Evolutionary conservation across 768 basidiomycete species (phyloP).

Genomic region (Mycena capillaripes): DNA sequence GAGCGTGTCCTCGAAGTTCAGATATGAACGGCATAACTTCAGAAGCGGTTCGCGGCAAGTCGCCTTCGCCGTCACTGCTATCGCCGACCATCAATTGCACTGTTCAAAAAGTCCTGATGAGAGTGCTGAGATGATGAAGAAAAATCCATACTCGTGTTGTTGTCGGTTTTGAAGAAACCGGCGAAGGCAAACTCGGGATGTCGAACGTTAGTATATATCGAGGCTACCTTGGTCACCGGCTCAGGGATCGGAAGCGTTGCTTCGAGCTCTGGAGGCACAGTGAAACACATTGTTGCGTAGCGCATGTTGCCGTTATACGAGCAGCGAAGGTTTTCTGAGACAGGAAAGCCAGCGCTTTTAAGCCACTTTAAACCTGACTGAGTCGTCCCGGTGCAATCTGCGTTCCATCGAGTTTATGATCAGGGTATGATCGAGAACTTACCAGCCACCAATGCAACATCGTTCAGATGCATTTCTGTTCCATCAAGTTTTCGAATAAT

Average conservation of each 20-base stretch:
- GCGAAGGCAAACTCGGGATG: conserved; percentile 1
- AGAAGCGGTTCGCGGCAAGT: background rate
- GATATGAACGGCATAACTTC: conserved; percentile 14
- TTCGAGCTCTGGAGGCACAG: conserved; percentile 32
- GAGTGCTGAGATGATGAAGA: background rate
- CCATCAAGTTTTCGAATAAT: conserved; percentile 32
- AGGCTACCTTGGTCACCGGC: background rate
- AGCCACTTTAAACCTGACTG: conserved; percentile 40
- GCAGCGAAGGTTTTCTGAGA: conserved; percentile 12
- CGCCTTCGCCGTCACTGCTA: background rate
- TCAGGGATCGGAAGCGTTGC: conserved; percentile 32
- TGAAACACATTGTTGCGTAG: conserved; percentile 35
- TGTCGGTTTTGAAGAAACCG: conserved; percentile 19
- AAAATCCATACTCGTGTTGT: conserved; percentile 16
- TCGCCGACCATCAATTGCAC: conserved; percentile 14
- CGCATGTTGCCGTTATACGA: conserved; percentile 39
- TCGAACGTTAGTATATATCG: conserved; percentile 15
- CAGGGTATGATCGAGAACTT: background rate
- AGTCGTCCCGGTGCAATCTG: conserved; percentile 42
- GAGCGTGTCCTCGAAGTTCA: conserved; percentile 6
- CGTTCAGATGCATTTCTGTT: background rate
- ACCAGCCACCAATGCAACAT: background rate
- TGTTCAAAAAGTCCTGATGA: background rate
- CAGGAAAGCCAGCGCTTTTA: conserved; percentile 4
- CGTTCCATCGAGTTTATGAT: background rate